Evolutionary conservation across 73 alveolate species (phyloP), one percentile per base, ranked within the genome.

Genomic region (Effrenium voratum): DNA sequence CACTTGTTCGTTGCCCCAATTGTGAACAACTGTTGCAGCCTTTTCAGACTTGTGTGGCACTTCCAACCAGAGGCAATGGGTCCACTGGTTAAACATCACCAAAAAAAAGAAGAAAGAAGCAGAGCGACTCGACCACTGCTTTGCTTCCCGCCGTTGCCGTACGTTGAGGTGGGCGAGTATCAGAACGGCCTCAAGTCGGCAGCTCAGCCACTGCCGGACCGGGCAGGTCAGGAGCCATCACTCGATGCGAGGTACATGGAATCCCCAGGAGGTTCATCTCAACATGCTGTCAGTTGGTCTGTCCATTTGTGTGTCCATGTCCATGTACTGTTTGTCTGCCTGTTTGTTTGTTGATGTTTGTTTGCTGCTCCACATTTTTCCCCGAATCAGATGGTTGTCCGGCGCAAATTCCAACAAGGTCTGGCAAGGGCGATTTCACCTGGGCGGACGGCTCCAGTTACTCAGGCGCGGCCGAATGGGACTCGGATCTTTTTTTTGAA

Each of bases 371-470:
- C 16, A 36, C 49, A 19, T 19, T 73, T 8, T 73, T 73, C 16
- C 26, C 19, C 49, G 8, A 8, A 43, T 19, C 30, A 43, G 19
- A 40, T 73, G 26, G 16, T 12, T 19, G 8, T 38, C 16, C 45
- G 45, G 8, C 19, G 86, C 26, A 16, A 43, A 12, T 19, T 40
- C 26, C 49, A 12, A 16, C 45, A 66, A 95, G 91, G 49, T 85
- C 88, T 28, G 99, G 99, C 45, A 76, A 82, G 1, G 99, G 99
- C n/a, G 91, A 95, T 45, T 95, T 95, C 98, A 77, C 91, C 1
- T 95, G 99, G 99, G 99, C 99, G 40, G 99, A 95, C 49, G 93
- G 98, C 30, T 83, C 98, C 79, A 94, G 99, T 75, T 90, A 90
- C 68, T 90, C 97, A 90, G 97, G 97, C 57, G 45, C 8, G 57